Evolutionary conservation across 768 basidiomycete species (phyloP).

Genomic region (Bullera alba): DNA sequence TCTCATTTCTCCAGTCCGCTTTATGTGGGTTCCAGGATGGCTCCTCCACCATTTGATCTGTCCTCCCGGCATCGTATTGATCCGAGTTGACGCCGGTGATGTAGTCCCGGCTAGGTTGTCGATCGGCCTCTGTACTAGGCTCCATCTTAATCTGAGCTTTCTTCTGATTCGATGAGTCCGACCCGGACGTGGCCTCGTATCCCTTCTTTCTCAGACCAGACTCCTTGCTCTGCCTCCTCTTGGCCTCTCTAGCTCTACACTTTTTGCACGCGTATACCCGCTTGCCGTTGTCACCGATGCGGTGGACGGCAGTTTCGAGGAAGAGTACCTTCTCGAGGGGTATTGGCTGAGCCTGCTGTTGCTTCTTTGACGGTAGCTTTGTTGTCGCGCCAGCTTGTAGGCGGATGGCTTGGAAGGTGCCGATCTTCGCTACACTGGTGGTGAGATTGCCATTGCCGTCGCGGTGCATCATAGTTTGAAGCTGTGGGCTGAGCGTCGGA

Average conservation of each 20-base stretch:
- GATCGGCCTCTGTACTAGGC: no score
- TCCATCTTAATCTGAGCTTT: no score
- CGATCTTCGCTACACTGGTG: slow-evolving; percentile 24
- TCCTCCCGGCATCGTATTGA: slow-evolving; percentile 31
- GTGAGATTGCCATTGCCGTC: slow-evolving; percentile 17
- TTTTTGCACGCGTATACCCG: slow-evolving; percentile 40
- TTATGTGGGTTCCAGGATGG: slow-evolving; percentile 32
- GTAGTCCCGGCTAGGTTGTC: slow-evolving; percentile 27
- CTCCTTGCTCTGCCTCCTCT: slow-evolving; percentile 30
- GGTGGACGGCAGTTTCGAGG: slow-evolving; percentile 42
- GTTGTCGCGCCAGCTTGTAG: slow-evolving; percentile 37
- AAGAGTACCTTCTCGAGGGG: slow-evolving; percentile 25
- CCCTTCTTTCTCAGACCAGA: slow-evolving; percentile 23
- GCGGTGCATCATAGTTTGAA: slow-evolving; percentile 13
- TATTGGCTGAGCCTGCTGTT: slow-evolving; percentile 23
- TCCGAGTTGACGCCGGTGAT: slow-evolving; percentile 33
- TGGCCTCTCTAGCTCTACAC: slow-evolving; percentile 35
- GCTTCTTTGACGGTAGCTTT: slow-evolving; percentile 36
- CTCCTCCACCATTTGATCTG: slow-evolving; percentile 29
- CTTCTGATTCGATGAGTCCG: slow-evolving; percentile 11
- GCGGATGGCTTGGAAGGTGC: slow-evolving; percentile 22
- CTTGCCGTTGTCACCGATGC: slow-evolving; percentile 34
- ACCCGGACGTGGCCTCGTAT: slow-evolving; percentile 29
- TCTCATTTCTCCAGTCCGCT: slow-evolving; percentile 49
- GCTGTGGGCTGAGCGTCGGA: slow-evolving; percentile 10